Conservation (phyloP, 2,329 filamentous ascomycete genomes). For the Sarocladiaceae sp. region DNA sequence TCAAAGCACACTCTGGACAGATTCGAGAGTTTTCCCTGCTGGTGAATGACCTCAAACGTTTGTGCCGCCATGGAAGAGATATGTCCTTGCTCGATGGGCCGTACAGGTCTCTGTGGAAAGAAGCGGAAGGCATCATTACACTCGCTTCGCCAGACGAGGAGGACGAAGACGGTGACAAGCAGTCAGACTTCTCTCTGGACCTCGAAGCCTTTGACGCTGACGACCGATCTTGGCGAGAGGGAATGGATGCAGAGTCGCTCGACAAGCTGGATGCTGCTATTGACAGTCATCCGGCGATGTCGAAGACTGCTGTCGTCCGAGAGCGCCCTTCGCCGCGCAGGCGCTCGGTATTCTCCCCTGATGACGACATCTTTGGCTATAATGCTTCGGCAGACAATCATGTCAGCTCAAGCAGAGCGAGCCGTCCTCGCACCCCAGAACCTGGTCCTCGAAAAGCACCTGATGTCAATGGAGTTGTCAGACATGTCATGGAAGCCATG, state of each 20-base stretch:
- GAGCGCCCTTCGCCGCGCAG: slow-evolving; percentile 47
- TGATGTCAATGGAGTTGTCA: slow-evolving; percentile 44
- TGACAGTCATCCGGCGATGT: slow-evolving; percentile 34
- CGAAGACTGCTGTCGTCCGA: slow-evolving; percentile 46
- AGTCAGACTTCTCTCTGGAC: slow-evolving; percentile 32
- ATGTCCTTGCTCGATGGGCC: slow-evolving; percentile 58
- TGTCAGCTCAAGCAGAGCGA: slow-evolving; percentile 27
- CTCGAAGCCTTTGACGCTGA: slow-evolving; percentile 34
- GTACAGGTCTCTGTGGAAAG: slow-evolving; percentile 61
- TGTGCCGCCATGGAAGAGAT: slow-evolving; percentile 63
- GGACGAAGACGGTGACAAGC: slow-evolving; percentile 28
- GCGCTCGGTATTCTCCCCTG: slow-evolving; percentile 57
- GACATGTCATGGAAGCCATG: slow-evolving; percentile 59
- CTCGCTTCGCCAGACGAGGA: slow-evolving; percentile 59
- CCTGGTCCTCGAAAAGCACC: slow-evolving; percentile 22
- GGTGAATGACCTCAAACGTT: slow-evolving; percentile 75
- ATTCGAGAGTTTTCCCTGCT: slow-evolving; percentile 74
- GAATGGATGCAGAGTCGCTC: slow-evolving; percentile 39
- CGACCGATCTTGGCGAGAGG: slow-evolving; percentile 39
- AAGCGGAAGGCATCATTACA: slow-evolving; percentile 81
- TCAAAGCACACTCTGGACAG: slow-evolving; percentile 77
- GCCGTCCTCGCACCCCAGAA: slow-evolving; percentile 35
- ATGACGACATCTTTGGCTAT: slow-evolving; percentile 60
- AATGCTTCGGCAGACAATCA: slow-evolving; percentile 36
- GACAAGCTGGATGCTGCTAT: slow-evolving; percentile 37